phyloP scores from a whole-genome alignment of 2,329 filamentous ascomycete genomes.

The Phaeosphaeriaceae sp. region DNA sequence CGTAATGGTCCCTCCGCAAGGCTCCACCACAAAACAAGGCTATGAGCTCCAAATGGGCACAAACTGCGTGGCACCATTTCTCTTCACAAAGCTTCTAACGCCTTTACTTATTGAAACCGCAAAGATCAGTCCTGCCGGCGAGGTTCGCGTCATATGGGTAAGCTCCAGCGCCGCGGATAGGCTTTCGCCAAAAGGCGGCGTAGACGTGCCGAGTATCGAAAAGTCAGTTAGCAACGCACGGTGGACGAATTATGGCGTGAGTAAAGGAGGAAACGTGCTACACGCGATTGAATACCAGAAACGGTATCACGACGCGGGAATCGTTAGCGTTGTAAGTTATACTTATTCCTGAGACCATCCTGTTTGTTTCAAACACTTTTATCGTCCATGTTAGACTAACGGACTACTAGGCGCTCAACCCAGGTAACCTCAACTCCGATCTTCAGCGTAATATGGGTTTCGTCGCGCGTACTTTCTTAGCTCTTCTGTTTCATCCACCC shows the following conservation, averaged over 20 bases:
- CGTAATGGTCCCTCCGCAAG: constrained; percentile 38
- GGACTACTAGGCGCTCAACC: constrained; percentile 39
- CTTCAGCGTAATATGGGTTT: constrained; percentile 45
- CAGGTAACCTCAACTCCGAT: constrained; percentile 43
- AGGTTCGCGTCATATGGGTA: constrained; percentile 49
- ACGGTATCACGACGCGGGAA: constrained; percentile 17
- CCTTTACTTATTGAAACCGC: constrained; percentile 46
- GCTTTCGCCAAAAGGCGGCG: constrained; percentile 17
- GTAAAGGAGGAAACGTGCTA: constrained; percentile 37
- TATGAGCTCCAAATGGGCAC: constrained; percentile 47
- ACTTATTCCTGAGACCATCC: too few species aligned
- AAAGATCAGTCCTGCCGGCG: constrained; percentile 17
- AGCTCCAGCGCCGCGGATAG: constrained; percentile 15
- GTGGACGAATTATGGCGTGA: constrained; percentile 27
- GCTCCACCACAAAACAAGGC: constrained; percentile 28
- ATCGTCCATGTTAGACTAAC: background rate
- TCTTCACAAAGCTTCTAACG: constrained; percentile 49
- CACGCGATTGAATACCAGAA: constrained; percentile 29
- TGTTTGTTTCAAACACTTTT: too few species aligned
- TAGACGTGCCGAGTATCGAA: constrained; percentile 25
- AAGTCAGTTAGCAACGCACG: constrained; percentile 12
- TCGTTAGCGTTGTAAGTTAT: constrained; percentile 32
- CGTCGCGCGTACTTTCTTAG: too few species aligned
- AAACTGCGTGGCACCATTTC: constrained; percentile 50
- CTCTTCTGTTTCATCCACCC: constrained; percentile 16